These are phyloP conservation scores for Oenanthe sinensis DNA, from an alignment of 129 eudicot species.

Conservation along the genomic window DNA sequence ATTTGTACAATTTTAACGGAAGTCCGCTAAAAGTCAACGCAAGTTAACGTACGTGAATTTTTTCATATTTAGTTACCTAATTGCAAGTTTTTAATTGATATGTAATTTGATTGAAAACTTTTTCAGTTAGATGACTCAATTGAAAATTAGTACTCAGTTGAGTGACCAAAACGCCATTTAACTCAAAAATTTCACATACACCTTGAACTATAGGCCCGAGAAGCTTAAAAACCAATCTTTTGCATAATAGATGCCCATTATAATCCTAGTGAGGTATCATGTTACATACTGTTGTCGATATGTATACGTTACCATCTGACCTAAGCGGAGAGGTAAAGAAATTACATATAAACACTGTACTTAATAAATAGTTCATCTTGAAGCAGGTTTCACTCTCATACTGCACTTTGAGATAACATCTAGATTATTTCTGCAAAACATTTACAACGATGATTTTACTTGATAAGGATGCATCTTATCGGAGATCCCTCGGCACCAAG, in stretches of 20 bases:
- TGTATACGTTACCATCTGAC: not conserved
- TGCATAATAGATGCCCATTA: not conserved
- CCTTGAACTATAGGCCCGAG: too few species aligned
- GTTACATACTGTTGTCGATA: not conserved
- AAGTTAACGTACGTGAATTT: too few species aligned
- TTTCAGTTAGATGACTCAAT: too few species aligned
- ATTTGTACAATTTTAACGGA: too few species aligned
- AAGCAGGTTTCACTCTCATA: not conserved
- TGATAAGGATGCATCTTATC: slow-evolving; percentile 70
- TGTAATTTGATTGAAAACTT: too few species aligned
- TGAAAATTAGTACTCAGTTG: too few species aligned
- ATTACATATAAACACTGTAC: not conserved
- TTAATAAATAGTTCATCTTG: not conserved
- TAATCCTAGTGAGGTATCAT: not conserved
- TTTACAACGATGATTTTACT: slow-evolving; percentile 23
- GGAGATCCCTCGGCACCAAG: slow-evolving; percentile 89
- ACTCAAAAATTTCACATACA: too few species aligned
- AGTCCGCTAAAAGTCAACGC: too few species aligned
- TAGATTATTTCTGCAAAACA: not conserved
- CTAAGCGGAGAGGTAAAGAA: not conserved
- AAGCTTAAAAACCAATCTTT: not conserved
- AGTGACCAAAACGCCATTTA: too few species aligned
- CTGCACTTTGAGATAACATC: not conserved
- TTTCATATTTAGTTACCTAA: too few species aligned
- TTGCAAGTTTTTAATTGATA: too few species aligned